Percentiles rank a stretch among this genome's conserved stretches.
Conservation (phyloP, 345 rosid species). For the Hibiscus mutabilis region DNA sequence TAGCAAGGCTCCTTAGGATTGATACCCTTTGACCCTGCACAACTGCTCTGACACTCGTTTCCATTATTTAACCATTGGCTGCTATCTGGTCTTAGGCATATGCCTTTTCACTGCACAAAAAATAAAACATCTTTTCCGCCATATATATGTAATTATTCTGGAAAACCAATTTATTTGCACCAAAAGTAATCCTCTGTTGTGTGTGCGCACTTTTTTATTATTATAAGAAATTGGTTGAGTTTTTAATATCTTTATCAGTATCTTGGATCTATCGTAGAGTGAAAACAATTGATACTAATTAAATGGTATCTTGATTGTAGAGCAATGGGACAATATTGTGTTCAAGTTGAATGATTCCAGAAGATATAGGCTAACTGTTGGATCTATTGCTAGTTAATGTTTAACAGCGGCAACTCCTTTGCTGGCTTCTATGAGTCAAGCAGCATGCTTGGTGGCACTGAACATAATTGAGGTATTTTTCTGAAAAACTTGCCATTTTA, state of each 20-base stretch:
- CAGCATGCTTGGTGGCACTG: conserved; percentile 63
- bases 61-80: background rate
- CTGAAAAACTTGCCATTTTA: background rate
- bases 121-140: background rate
- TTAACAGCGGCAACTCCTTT: conserved; percentile 66
- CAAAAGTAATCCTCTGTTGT: background rate
- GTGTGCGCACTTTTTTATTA: background rate
- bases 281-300: background rate
- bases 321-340: conserved; percentile 52
- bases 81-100: background rate
- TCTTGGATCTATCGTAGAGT: background rate
- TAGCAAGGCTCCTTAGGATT: background rate
- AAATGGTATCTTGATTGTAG: conserved; percentile 24
- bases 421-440: conserved; percentile 66
- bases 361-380: conserved; percentile 74
- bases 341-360: conserved; percentile 60
- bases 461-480: conserved; percentile 68
- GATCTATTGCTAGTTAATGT: conserved; percentile 76
- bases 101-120: background rate
- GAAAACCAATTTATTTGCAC: conserved; percentile 2
- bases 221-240: background rate
- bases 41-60: background rate
- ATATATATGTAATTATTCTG: background rate
- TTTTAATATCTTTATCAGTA: background rate
- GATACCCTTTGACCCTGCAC: background rate